phyloP scores from a whole-genome alignment of 2,329 filamentous ascomycete species.

The Aspergillus carbonarius region DNA sequence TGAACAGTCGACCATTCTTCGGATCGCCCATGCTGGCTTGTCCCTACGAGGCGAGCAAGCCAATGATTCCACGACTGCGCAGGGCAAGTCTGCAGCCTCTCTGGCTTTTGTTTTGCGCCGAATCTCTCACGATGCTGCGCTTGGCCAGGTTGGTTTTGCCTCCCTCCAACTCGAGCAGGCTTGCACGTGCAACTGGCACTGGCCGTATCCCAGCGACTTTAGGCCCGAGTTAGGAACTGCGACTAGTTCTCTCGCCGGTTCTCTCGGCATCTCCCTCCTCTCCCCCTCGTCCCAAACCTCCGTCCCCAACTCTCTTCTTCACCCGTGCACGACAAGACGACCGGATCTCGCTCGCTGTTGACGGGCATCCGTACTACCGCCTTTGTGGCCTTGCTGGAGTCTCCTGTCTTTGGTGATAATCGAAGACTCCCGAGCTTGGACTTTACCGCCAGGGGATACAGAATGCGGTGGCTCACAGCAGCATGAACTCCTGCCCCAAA shows the following conservation, averaged over 20 bases:
- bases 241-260: constrained; percentile 3
- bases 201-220: constrained; percentile 4
- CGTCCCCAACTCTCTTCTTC: neutral
- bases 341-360: neutral
- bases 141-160: constrained; percentile 1
- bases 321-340: neutral
- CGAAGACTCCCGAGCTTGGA: neutral
- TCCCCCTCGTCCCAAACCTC: neutral
- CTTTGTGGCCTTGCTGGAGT: neutral
- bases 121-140: constrained; percentile 12
- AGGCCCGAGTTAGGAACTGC: neutral
- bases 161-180: neutral
- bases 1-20: neutral
- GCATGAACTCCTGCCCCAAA: constrained; percentile 17
- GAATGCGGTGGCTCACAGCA: constrained; percentile 18
- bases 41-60: neutral
- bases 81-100: constrained; percentile 5
- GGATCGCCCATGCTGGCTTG: constrained; percentile 4
- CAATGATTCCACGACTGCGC: neutral
- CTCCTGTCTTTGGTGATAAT: neutral
- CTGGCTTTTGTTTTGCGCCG: neutral
- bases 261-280: constrained; percentile 2
- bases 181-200: constrained; percentile 16
- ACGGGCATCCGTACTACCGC: neutral
- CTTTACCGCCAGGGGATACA: constrained; percentile 3